Evolutionary conservation across 1,139 yeast species (phyloP).

Genomic region (Geotrichum europaeum): DNA sequence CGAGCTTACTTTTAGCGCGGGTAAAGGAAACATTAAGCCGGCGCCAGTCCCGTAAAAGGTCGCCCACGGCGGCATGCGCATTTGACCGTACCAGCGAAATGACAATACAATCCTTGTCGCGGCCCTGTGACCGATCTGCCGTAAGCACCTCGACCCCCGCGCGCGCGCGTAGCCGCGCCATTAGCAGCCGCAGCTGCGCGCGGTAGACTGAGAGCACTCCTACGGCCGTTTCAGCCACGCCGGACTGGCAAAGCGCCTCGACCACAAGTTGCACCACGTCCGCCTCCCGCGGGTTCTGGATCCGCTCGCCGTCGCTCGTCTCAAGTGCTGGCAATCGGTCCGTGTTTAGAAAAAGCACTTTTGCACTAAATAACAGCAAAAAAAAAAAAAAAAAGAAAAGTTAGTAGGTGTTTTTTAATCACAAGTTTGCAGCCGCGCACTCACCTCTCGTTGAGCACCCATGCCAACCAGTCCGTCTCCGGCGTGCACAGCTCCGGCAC

Average conservation of each 20-base stretch:
- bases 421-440: background rate
- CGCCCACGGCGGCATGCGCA: conserved; percentile 61
- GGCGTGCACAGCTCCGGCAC: background rate
- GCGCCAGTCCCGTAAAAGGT: conserved; percentile 79
- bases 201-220: conserved; percentile 90
- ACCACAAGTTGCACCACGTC: conserved; percentile 57
- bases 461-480: conserved; percentile 40
- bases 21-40: conserved; percentile 92
- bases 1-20: conserved; percentile 75
- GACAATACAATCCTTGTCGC: conserved; percentile 87
- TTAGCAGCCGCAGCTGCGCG: conserved; percentile 62
- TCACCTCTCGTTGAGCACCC: conserved; percentile 42
- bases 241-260: conserved; percentile 52
- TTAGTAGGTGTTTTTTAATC: background rate
- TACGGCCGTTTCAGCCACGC: conserved; percentile 53
- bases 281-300: conserved; percentile 70
- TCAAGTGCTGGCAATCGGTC: conserved; percentile 60
- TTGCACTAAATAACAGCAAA: conserved; percentile 20
- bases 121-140: conserved; percentile 94
- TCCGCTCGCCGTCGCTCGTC: conserved; percentile 52
- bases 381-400: conserved; percentile 1
- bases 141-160: conserved; percentile 46
- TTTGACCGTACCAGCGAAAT: conserved; percentile 85
- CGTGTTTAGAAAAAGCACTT: conserved; percentile 74
- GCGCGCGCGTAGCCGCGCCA: conserved; percentile 39